These are phyloP conservation scores for Citrus sp. DNA, from an alignment of 345 rosid genomes.

Conservation along the genomic window DNA sequence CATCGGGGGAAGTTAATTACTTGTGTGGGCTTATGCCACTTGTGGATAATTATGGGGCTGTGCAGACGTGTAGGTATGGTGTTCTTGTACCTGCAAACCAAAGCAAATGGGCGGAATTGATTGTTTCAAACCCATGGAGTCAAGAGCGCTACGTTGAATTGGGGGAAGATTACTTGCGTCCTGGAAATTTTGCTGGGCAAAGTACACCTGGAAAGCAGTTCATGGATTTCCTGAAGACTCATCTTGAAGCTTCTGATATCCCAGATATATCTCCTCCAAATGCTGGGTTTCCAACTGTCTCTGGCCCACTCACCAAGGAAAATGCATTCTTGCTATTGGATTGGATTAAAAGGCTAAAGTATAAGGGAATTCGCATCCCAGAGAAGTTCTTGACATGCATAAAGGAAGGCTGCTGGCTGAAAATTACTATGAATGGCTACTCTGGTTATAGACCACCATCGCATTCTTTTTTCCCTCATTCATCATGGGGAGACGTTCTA, in stretches of 20 bases:
- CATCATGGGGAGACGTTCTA: conserved; percentile 57
- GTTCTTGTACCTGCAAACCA: conserved; percentile 66
- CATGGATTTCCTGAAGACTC: conserved; percentile 32
- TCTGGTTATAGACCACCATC: conserved; percentile 50
- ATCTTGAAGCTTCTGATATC: conserved; percentile 41
- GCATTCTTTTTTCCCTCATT: conserved; percentile 48
- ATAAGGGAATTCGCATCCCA: conserved; percentile 20
- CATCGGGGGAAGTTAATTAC: conserved; percentile 13
- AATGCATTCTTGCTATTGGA: conserved; percentile 56
- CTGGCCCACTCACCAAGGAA: conserved; percentile 44
- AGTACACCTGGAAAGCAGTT: conserved; percentile 31
- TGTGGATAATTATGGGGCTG: conserved; percentile 46
- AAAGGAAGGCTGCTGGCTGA: conserved; percentile 62
- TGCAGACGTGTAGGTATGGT: conserved; percentile 14
- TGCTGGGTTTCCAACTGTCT: conserved; percentile 46
- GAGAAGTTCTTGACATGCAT: conserved; percentile 43
- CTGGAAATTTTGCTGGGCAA: conserved; percentile 35
- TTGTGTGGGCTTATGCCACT: conserved; percentile 49
- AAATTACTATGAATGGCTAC: conserved; percentile 39
- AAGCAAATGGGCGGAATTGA: conserved; percentile 60
- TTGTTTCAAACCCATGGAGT: conserved; percentile 57
- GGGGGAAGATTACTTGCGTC: conserved; percentile 43
- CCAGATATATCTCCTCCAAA: conserved; percentile 56
- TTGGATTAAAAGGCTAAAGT: conserved; percentile 39
- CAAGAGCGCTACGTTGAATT: conserved; percentile 42